phyloP scores from a whole-genome alignment of 1,284 basidiomycete genomes.

The Ustilago sp. region DNA sequence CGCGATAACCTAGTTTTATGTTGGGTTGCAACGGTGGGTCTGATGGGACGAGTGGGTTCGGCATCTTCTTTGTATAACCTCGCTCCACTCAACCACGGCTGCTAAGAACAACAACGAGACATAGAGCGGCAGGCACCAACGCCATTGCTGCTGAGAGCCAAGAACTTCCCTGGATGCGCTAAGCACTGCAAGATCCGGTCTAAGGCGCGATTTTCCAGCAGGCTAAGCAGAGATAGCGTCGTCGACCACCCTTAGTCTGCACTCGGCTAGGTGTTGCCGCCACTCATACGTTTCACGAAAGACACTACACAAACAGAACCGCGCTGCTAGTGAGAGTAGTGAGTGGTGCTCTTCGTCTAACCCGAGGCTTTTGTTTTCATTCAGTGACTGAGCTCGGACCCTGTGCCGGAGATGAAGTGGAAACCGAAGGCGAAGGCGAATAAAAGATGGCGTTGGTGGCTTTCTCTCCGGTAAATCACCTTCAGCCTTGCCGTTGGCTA shows the following conservation, averaged over 20 bases:
- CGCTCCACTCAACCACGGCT: too few relatives aligned
- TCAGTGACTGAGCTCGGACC: background rate
- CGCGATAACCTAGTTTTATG: too few relatives aligned
- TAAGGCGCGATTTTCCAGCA: background rate
- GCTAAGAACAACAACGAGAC: too few relatives aligned
- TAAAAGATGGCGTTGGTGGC: constrained; percentile 4
- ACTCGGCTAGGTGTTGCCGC: background rate
- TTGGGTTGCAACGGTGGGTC: too few relatives aligned
- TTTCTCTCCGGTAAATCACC: background rate
- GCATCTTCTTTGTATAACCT: too few relatives aligned
- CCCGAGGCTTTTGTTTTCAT: too few relatives aligned
- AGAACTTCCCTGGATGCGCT: background rate
- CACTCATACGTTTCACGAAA: background rate
- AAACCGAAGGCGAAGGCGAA: background rate
- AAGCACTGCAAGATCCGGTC: background rate
- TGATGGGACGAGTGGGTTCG: too few relatives aligned
- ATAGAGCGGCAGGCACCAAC: background rate
- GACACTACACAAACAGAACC: background rate
- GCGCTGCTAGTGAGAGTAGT: too few relatives aligned
- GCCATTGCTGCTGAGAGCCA: background rate
- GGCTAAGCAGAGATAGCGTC: background rate
- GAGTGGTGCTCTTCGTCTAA: too few relatives aligned
- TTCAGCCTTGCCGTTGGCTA: background rate
- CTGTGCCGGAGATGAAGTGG: background rate
- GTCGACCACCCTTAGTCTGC: too few relatives aligned